phyloP scores from a whole-genome alignment of 139 green algal genomes.

The Chlorella sorokiniana region DNA sequence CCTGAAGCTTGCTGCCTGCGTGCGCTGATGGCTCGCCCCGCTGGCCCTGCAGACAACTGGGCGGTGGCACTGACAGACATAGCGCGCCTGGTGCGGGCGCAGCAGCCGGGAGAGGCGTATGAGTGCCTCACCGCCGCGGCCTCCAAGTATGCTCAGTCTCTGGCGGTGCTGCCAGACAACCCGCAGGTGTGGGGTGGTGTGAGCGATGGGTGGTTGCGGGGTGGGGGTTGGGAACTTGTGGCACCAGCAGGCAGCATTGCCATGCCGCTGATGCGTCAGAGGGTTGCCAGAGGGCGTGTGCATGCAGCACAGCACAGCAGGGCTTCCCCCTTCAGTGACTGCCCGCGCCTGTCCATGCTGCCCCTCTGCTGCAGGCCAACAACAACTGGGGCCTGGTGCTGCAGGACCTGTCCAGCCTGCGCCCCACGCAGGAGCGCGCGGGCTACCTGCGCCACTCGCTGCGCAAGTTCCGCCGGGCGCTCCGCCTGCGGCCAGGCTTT shows the following conservation, averaged over 20 bases:
- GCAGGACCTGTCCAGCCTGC: constrained; percentile 60
- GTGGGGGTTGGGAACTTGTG: background rate
- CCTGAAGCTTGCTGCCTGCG: constrained; percentile 41
- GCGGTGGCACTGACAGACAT: constrained; percentile 80
- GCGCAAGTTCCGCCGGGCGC: constrained; percentile 71
- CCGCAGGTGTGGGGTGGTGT: constrained; percentile 48
- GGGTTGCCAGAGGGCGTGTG: too few relatives aligned
- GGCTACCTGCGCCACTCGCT: constrained; percentile 55
- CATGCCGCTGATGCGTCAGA: too few relatives aligned
- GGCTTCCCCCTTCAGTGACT: background rate
- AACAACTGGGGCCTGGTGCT: constrained; percentile 88
- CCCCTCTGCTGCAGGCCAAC: constrained; percentile 47
- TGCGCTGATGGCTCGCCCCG: too few relatives aligned
- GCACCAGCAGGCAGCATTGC: too few relatives aligned
- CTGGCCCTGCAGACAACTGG: constrained; percentile 76
- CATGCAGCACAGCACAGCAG: too few relatives aligned
- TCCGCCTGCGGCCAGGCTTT: constrained; percentile 74
- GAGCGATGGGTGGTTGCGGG: background rate
- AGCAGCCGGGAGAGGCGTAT: constrained; percentile 1
- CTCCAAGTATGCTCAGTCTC: constrained; percentile 68
- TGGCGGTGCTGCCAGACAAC: constrained; percentile 66
- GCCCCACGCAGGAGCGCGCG: constrained; percentile 25
- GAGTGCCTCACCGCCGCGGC: constrained; percentile 57
- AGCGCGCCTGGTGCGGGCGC: constrained; percentile 51
- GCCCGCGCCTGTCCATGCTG: background rate